phyloP scores from a whole-genome alignment of 2,329 filamentous ascomycete genomes.

The Venturia oleaginea region DNA sequence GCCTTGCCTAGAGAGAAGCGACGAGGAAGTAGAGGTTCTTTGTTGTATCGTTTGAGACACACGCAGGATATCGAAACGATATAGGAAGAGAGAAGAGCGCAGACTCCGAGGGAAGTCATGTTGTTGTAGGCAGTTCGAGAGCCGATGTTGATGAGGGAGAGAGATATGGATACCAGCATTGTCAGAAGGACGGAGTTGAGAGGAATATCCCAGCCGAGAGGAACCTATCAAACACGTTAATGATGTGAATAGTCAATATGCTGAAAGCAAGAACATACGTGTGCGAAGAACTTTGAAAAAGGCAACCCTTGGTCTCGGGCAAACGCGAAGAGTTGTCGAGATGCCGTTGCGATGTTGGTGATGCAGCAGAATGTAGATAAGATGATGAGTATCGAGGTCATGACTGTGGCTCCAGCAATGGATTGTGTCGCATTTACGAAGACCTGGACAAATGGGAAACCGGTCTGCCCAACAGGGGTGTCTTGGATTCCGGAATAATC shows the following conservation, averaged over 20 bases:
- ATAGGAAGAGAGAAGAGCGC: constrained; percentile 34
- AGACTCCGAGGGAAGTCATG: constrained; percentile 35
- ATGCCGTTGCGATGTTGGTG: constrained; percentile 29
- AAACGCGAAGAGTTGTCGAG: constrained; percentile 32
- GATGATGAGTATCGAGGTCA: constrained; percentile 26
- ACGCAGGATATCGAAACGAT: constrained; percentile 40
- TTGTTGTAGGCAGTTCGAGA: constrained; percentile 37
- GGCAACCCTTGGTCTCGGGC: constrained; percentile 34
- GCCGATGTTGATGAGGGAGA: constrained; percentile 45
- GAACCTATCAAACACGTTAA: constrained; percentile 10
- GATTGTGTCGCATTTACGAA: constrained; percentile 28
- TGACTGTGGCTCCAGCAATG: constrained; percentile 24
- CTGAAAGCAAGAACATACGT: constrained; percentile 10
- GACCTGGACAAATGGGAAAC: constrained; percentile 26
- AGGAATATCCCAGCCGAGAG: constrained; percentile 28
- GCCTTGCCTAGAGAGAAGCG: constrained; percentile 36
- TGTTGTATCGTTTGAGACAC: constrained; percentile 33
- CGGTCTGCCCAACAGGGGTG: constrained; percentile 17
- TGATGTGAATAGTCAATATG: neutral
- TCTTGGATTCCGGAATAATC: constrained; percentile 18
- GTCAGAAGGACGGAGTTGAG: constrained; percentile 40
- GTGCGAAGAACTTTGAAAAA: constrained; percentile 17
- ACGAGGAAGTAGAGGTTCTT: constrained; percentile 33
- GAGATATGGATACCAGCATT: constrained; percentile 33
- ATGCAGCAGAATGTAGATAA: constrained; percentile 24